Evolutionary conservation across 768 basidiomycete genomes (phyloP).

Genomic region (Suillus americanus): DNA sequence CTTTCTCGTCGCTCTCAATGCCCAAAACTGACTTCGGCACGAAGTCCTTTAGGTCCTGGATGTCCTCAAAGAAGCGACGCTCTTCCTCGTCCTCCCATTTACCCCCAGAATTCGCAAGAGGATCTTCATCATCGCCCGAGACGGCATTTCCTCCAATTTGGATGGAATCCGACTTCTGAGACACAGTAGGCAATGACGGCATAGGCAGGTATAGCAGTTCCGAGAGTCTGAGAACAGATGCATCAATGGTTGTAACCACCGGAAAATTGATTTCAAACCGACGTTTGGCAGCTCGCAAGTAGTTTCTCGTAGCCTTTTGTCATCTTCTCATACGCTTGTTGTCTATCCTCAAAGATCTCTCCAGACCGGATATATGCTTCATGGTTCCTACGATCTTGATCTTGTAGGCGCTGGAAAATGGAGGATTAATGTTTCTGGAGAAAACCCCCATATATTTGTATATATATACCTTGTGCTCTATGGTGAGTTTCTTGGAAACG

Average conservation of each 20-base stretch:
- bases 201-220: slow-evolving; percentile 85
- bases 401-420: slow-evolving; percentile 77
- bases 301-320: slow-evolving; percentile 94
- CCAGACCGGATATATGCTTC: slow-evolving; percentile 99
- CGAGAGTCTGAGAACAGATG: slow-evolving; percentile 59
- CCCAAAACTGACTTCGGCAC: slow-evolving; percentile 88
- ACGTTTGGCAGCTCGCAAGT: slow-evolving; percentile 87
- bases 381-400: slow-evolving; percentile 94
- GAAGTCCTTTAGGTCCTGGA: slow-evolving; percentile 88
- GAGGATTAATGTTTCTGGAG: not conserved
- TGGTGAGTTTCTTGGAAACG: slow-evolving; percentile 87
- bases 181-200: slow-evolving; percentile 79
- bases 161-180: slow-evolving; percentile 81
- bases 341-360: slow-evolving; percentile 98
- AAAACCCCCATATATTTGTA: slow-evolving; percentile 16
- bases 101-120: slow-evolving; percentile 52
- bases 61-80: slow-evolving; percentile 87
- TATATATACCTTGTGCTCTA: slow-evolving; percentile 78
- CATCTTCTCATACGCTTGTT: slow-evolving; percentile 99
- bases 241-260: slow-evolving; percentile 12
- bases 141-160: slow-evolving; percentile 57
- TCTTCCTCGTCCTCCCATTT: slow-evolving; percentile 99
- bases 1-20: slow-evolving; percentile 42
- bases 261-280: slow-evolving; percentile 24
- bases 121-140: slow-evolving; percentile 58